Percentiles rank a stretch among this genome's conserved stretches.
These are phyloP conservation scores for Flaveria floridana DNA, from an alignment of 140 eudicot species.

Conservation along the genomic window DNA sequence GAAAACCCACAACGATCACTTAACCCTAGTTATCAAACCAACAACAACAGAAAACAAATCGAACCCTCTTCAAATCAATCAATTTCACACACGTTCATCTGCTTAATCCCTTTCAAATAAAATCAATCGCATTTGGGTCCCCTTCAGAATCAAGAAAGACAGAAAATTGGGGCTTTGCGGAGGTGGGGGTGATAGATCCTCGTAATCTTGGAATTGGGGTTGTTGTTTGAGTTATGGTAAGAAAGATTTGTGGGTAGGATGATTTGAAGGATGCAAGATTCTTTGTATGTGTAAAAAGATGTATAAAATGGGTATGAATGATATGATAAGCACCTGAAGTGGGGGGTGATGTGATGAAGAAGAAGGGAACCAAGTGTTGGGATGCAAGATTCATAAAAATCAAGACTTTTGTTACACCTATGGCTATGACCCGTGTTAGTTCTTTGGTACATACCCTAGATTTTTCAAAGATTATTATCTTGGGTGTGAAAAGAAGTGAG, in stretches of 20 bases:
- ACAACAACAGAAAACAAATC: neutral
- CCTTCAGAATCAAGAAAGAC: neutral
- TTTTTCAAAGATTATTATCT: conserved; percentile 17
- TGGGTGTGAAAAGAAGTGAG: neutral
- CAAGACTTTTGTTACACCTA: neutral
- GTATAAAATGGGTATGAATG: conserved; percentile 9
- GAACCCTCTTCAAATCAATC: neutral
- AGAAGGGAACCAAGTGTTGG: conserved; percentile 26
- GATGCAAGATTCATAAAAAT: conserved; percentile 32
- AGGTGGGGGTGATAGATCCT: conserved; percentile 24
- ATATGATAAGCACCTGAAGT: conserved; percentile 31
- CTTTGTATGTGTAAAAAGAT: conserved; percentile 32
- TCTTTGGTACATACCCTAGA: conserved; percentile 5
- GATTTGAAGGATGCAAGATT: conserved; percentile 25
- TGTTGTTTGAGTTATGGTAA: conserved; percentile 16
- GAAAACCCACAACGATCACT: conserved; percentile 26
- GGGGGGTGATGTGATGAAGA: conserved; percentile 31
- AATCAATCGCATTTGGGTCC: conserved; percentile 25
- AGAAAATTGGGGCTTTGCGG: conserved; percentile 21
- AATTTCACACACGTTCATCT: conserved; percentile 18
- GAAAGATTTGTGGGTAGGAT: conserved; percentile 27
- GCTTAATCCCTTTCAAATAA: conserved; percentile 16
- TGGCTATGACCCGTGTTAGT: conserved; percentile 6
- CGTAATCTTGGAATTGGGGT: conserved; percentile 30
- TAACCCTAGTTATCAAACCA: conserved; percentile 23